Base-by-base conservation (phyloP, 1,139 yeast genomes). In the Yamadazyma taylorii region DNA sequence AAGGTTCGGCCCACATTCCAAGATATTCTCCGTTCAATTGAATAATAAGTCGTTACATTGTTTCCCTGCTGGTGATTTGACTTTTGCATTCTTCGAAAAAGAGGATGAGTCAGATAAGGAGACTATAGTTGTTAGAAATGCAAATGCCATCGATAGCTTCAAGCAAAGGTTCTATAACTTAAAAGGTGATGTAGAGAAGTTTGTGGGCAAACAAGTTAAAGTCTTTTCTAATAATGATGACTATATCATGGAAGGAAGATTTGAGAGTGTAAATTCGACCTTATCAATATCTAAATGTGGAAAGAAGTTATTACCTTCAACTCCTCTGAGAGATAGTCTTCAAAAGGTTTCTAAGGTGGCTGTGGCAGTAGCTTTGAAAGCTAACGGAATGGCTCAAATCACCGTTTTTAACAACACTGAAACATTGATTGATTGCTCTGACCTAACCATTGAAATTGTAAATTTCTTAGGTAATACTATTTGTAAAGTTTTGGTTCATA, bases 151-250 rank as follows among this genome's bases (percentile, higher is more conserved):
- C 33, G 55, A 48, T 34, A 56, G 62, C 6, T 57, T 57, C 8
- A 63, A 60, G 45, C 55, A 56, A 26, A 61, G 61, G 37, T 58
- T 54, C 37, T 64, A 57, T 41, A 62, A 62, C 38, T 53, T 63
- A 37, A 61, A 51, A 16, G 47, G 52, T 8, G 50, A 51, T 28
- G 47, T 57, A 24, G 50, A 46, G 25, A 42, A 41, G 27, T 47
- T 46, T 17, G 31, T 46, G 11, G 52, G 45, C 16, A 51, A 51
- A 39, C 50, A 43, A 10, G 48, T 66, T 24, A 56, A 47, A 41
- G 51, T 65, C 25, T 40, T 45, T 3, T 47, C 55, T 12, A 39
- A 50, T 1, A 51, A 52, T 23, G 49, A 51, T 31, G 47, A 52
- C 19, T 50, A 34, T 34, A 26, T 34, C 7, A 40, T 63, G 48